Evolutionary conservation across 164 flowering plant genomes (phyloP).

Genomic region (Nymphaea thermarum): DNA sequence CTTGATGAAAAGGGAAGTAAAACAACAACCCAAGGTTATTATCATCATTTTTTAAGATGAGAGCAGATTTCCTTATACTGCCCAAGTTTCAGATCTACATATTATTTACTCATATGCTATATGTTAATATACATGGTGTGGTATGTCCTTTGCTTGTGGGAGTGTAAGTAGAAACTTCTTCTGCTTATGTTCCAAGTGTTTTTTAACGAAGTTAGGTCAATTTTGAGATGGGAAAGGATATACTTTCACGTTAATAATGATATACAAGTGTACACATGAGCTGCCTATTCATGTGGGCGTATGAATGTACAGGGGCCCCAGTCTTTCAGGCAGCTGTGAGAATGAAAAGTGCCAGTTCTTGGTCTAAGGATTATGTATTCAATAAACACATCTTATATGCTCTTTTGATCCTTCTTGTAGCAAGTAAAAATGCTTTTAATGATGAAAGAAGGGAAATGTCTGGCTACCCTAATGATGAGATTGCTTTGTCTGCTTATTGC

Average conservation of each 20-base stretch:
- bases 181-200: background rate
- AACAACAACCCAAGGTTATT: background rate
- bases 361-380: too few species aligned
- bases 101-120: too few species aligned
- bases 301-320: background rate
- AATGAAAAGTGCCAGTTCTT: background rate
- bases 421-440: too few species aligned
- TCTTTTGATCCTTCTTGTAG: too few species aligned
- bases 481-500: too few species aligned
- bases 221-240: background rate
- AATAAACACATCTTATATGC: too few species aligned
- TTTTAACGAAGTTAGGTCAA: background rate
- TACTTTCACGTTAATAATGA: background rate
- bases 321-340: background rate
- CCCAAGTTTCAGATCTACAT: background rate
- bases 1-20: too few species aligned
- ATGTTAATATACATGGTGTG: background rate
- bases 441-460: too few species aligned
- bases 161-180: too few species aligned
- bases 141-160: background rate
- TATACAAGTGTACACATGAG: background rate
- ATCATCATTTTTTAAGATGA: background rate
- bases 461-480: too few species aligned
- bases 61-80: background rate
- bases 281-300: background rate